Evolutionary conservation across 2,329 filamentous ascomycete species (phyloP).

Genomic region (Colletotrichum lupini): DNA sequence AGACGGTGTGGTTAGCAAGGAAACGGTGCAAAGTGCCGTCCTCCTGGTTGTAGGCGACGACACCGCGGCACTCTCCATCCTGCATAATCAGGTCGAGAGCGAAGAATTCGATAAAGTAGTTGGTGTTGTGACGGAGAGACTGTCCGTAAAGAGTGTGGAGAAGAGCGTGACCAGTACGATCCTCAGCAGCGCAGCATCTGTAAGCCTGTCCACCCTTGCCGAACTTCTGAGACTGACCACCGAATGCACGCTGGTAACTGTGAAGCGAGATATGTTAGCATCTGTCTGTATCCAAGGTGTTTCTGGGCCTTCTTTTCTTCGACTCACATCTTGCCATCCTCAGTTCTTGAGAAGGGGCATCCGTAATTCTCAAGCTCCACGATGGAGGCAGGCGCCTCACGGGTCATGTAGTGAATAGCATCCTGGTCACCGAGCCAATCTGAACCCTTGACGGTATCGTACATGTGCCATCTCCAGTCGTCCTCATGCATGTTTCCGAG

Average conservation of each 20-base stretch:
- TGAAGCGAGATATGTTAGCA: constrained; percentile 38
- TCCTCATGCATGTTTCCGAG: constrained; percentile 98
- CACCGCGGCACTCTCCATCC: constrained; percentile 94
- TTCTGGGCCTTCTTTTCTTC: background rate
- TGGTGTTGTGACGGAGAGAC: constrained; percentile 96
- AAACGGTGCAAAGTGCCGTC: constrained; percentile 98
- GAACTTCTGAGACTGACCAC: constrained; percentile 94
- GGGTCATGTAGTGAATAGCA: constrained; percentile 98
- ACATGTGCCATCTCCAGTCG: constrained; percentile 99
- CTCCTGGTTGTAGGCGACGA: constrained; percentile 98
- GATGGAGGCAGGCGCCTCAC: constrained; percentile 90
- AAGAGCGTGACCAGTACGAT: constrained; percentile 96
- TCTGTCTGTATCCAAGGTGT: background rate
- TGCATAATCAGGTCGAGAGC: constrained; percentile 98
- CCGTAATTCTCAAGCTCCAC: constrained; percentile 98
- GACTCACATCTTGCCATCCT: constrained; percentile 90
- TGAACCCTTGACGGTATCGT: constrained; percentile 97
- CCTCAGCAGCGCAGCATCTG: constrained; percentile 94
- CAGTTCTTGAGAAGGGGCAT: constrained; percentile 95
- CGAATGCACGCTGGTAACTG: constrained; percentile 97
- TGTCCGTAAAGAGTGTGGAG: constrained; percentile 99
- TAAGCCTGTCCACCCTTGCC: constrained; percentile 99
- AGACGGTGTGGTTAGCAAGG: constrained; percentile 94
- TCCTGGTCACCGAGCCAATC: constrained; percentile 98
- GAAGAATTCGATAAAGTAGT: constrained; percentile 99